These are phyloP conservation scores for Emmonsiellopsis sp. DNA, from an alignment of 2,329 filamentous ascomycete species.

Conservation along the genomic window DNA sequence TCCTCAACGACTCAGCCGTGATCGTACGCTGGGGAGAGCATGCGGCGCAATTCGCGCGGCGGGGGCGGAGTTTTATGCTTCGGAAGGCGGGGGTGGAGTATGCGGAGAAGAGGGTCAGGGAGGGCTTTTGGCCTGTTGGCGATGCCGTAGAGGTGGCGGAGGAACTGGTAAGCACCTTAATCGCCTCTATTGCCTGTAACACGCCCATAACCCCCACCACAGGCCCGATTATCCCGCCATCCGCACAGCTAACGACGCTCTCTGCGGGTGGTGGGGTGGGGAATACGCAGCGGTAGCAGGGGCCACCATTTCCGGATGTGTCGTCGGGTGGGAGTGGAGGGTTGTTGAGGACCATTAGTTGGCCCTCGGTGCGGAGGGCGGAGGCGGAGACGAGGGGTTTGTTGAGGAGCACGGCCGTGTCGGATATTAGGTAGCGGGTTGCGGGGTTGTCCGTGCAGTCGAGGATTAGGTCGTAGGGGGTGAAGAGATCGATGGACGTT, in stretches of 20 bases:
- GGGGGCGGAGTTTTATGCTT: slow-evolving; percentile 61
- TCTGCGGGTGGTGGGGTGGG: slow-evolving; percentile 76
- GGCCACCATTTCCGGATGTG: slow-evolving; percentile 46
- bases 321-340: slow-evolving; percentile 56
- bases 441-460: slow-evolving; percentile 94
- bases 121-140: slow-evolving; percentile 9
- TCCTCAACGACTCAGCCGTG: slow-evolving; percentile 51
- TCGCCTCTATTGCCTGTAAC: slow-evolving; percentile 77
- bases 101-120: slow-evolving; percentile 35
- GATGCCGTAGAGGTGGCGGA: neutral
- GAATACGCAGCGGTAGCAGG: slow-evolving; percentile 92
- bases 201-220: slow-evolving; percentile 92
- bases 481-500: slow-evolving; percentile 58
- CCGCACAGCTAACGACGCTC: slow-evolving; percentile 75
- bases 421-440: slow-evolving; percentile 84
- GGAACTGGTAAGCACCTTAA: slow-evolving; percentile 60
- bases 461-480: slow-evolving; percentile 69
- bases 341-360: slow-evolving; percentile 79
- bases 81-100: slow-evolving; percentile 50
- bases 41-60: slow-evolving; percentile 62
- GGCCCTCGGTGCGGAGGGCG: slow-evolving; percentile 78
- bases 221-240: slow-evolving; percentile 84
- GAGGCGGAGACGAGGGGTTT: slow-evolving; percentile 84
- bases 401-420: slow-evolving; percentile 68
- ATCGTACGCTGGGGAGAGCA: slow-evolving; percentile 60